Evolutionary conservation across 2,329 filamentous ascomycete genomes (phyloP), one percentile per base, ranked within the genome.

Genomic region (Pseudocercospora macadamiae): DNA sequence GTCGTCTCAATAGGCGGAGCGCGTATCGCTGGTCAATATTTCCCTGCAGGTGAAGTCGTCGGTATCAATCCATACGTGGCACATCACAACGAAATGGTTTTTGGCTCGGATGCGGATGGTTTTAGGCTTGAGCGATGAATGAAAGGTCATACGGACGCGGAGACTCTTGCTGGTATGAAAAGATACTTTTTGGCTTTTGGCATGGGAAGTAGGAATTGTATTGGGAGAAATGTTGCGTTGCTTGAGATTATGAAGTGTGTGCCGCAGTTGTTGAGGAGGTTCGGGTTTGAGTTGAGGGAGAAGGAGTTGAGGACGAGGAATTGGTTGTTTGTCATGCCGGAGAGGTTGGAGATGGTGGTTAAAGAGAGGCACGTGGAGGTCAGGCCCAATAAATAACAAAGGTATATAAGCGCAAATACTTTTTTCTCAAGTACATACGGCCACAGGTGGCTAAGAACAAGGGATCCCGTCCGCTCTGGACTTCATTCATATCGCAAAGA

Each of bases 61-160:
- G 70, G 70, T 9, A 60, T 66, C 1, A 73, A 73, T 53, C 65
- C 71, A 1, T 74, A 71, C 68, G 68, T 71, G 3, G 57, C 73
- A 9, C 71, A 74, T 49, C 62, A 68, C 6, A 66, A 70, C 45
- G 34, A 56, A 19, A 60, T 68, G 7, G 64, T 74, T 9, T 73
- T 60, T 45, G 71, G 71, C 5, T 56, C 66, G 3, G 70, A 74
- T 51, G 69, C 66, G 12, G 71, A 75, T 21, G 51, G 52, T 2
- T 75, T 74, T 55, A 51, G 70, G 9, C 73, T 73, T 1, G 73
- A 75, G 55, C 54, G 72, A 2, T 75, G 72, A 72, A 39, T 75
- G 45, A 62, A 66, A 32, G 63, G 66, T 8, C 63, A 67, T 12
- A 63, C 12, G 1, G 25, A 57, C 16, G 28, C 23, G 8, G 36